A percentile compares a stretch with the other conserved stretches of the same genome.
These are phyloP conservation scores for Irpex rosettiformis DNA, from an alignment of 1,284 basidiomycete genomes.

Conservation along the genomic window DNA sequence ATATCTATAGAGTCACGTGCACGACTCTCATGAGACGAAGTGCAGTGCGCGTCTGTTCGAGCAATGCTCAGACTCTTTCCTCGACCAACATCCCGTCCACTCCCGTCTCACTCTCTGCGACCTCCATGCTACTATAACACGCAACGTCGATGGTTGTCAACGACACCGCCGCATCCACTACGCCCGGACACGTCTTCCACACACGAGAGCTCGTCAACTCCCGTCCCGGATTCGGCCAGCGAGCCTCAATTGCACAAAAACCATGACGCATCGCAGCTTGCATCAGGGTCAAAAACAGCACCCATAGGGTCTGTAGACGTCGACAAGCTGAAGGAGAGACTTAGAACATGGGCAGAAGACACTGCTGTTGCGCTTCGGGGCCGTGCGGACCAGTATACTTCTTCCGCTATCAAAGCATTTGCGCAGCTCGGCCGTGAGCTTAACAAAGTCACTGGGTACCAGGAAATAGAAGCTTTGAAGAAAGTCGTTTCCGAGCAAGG, in stretches of 20 bases:
- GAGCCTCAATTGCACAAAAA: not conserved
- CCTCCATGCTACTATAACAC: too few species aligned
- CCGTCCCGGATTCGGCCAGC: too few species aligned
- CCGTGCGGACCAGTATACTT: slow-evolving; percentile 56
- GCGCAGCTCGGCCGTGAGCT: slow-evolving; percentile 73
- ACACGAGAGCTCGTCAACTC: too few species aligned
- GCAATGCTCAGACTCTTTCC: not conserved
- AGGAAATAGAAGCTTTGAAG: slow-evolving; percentile 85
- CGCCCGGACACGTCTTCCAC: not conserved
- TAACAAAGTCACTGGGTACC: slow-evolving; percentile 87
- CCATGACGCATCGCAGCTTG: too few species aligned
- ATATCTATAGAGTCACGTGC: not conserved
- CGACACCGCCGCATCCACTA: not conserved
- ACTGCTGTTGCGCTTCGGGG: slow-evolving; percentile 46
- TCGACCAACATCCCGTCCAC: too few species aligned
- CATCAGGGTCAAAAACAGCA: not conserved
- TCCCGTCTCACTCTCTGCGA: not conserved
- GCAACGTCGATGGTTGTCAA: not conserved
- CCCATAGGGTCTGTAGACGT: not conserved
- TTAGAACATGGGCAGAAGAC: slow-evolving; percentile 50
- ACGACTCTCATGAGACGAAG: not conserved
- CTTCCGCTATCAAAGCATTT: slow-evolving; percentile 53
- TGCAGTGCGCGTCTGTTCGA: not conserved
- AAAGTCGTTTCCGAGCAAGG: slow-evolving; percentile 77
- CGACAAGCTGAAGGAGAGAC: slow-evolving; percentile 19